Evolutionary conservation across 371 early-diverging fungal genomes (phyloP).

Genomic region (Basidiobolus heterosporus): DNA sequence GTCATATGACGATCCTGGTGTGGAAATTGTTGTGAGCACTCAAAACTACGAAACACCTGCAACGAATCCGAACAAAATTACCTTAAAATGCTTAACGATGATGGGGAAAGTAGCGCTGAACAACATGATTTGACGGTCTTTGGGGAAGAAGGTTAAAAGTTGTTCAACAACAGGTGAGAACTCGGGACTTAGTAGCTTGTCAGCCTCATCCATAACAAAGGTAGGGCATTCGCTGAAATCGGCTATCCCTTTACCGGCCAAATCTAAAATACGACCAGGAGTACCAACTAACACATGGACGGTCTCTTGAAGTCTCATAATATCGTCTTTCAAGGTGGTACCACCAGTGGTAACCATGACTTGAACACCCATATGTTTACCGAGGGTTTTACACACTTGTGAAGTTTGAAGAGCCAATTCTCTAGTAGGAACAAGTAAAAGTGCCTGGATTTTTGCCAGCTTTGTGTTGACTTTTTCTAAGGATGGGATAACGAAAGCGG

Average conservation of each 20-base stretch:
- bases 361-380: conserved; percentile 80
- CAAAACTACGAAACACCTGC: neutral
- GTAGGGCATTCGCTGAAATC: conserved; percentile 71
- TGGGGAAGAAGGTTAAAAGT: conserved; percentile 65
- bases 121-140: conserved; percentile 83
- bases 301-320: conserved; percentile 74
- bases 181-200: conserved; percentile 90
- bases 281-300: conserved; percentile 95
- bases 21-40: neutral
- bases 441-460: conserved; percentile 63
- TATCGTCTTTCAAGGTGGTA: conserved; percentile 93
- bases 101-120: conserved; percentile 98
- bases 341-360: conserved; percentile 97
- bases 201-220: conserved; percentile 98
- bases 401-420: conserved; percentile 93
- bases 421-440: conserved; percentile 89
- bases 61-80: conserved; percentile 2
- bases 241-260: conserved; percentile 76
- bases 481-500: conserved; percentile 89
- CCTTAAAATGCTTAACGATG: conserved; percentile 85
- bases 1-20: conserved; percentile 63
- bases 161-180: conserved; percentile 94
- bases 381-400: conserved; percentile 84
- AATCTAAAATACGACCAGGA: conserved; percentile 93
- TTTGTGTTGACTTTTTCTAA: conserved; percentile 81